These are phyloP conservation scores for Medicago truncatula DNA, from an alignment of 306 rosid genomes.

Conservation along the genomic window DNA sequence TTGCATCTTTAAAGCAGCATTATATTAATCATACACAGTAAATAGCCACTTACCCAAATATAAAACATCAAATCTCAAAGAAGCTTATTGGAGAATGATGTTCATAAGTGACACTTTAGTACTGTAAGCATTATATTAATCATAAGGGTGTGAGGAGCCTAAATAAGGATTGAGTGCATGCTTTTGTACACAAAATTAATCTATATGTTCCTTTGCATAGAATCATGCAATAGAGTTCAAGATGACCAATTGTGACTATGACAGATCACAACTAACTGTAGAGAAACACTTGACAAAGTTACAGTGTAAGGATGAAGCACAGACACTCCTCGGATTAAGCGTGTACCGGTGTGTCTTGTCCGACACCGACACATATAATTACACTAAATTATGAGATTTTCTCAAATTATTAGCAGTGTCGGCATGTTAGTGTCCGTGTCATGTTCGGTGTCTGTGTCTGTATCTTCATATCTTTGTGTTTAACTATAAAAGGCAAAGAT, in stretches of 20 bases:
- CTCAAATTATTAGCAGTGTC: no score
- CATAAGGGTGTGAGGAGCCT: neutral
- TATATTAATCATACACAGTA: neutral
- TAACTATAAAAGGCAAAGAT: no score
- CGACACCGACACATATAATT: no score
- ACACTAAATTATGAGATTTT: no score
- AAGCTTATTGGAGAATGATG: constrained; percentile 8
- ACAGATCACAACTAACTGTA: constrained; percentile 1
- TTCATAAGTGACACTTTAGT: constrained; percentile 1
- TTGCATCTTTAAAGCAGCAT: neutral
- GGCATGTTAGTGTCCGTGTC: no score
- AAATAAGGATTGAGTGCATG: no score
- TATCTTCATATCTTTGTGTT: no score
- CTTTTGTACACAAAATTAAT: neutral
- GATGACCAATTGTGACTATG: neutral
- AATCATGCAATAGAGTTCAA: neutral
- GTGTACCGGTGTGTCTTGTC: no score
- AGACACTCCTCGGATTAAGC: no score
- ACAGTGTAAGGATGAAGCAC: neutral
- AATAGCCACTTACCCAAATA: neutral
- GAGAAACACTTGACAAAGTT: constrained; percentile 9
- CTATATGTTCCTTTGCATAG: neutral
- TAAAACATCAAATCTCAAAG: constrained; percentile 1
- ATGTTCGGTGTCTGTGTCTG: no score
- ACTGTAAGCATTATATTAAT: neutral